Evolutionary conservation across 176 grass and related monocot species (phyloP).

Genomic region (Phyllostachys edulis): DNA sequence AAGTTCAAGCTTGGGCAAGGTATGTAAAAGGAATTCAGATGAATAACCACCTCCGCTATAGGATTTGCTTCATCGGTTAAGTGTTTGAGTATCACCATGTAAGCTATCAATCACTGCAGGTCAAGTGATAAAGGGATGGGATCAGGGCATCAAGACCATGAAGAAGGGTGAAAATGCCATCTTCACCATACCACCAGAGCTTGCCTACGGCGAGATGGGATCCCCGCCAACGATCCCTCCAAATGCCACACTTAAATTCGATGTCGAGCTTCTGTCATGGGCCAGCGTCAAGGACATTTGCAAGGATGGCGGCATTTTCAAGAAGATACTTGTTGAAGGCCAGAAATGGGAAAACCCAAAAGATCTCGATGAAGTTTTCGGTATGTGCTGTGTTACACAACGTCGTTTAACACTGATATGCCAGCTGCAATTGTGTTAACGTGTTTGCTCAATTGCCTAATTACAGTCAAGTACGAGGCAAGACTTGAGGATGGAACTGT

Average conservation of each 20-base stretch:
- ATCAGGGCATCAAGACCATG: conserved; percentile 90
- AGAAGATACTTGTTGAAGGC: conserved; percentile 68
- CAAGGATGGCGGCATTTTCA: conserved; percentile 84
- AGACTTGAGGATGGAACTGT: conserved; percentile 70
- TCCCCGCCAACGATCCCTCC: conserved; percentile 70
- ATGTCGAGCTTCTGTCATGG: conserved; percentile 84
- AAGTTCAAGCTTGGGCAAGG: conserved; percentile 92
- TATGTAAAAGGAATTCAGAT: background rate
- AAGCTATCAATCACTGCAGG: conserved; percentile 22
- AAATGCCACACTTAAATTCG: conserved; percentile 68
- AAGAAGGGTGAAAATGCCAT: conserved; percentile 91
- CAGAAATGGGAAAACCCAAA: conserved; percentile 96
- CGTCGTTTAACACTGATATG: no score
- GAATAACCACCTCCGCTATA: background rate
- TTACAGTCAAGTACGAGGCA: conserved; percentile 73
- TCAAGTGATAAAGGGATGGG: conserved; percentile 95
- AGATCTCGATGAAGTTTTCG: conserved; percentile 74
- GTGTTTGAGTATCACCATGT: no score
- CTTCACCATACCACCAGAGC: conserved; percentile 74
- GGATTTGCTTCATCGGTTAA: no score
- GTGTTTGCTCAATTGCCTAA: background rate
- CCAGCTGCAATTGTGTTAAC: background rate
- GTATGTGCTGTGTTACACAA: conserved; percentile 34
- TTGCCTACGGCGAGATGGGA: conserved; percentile 77
- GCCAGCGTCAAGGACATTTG: conserved; percentile 91